Conservation (phyloP, 805 yeast species). For the Monosporozyma yasuniensis region DNA sequence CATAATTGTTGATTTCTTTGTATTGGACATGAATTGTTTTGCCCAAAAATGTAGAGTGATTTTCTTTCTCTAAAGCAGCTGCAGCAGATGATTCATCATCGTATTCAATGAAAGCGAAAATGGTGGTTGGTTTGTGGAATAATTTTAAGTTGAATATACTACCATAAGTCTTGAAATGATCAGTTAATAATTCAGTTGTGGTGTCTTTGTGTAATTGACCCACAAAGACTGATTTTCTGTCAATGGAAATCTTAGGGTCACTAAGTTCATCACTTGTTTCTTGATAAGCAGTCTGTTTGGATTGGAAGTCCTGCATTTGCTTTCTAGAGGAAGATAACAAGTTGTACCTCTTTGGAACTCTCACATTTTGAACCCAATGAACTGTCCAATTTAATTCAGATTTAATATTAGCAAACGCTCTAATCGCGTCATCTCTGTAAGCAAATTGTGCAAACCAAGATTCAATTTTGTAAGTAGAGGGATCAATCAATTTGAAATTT, state of each 20-base stretch:
- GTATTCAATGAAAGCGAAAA: constrained; percentile 69
- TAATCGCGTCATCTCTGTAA: constrained; percentile 78
- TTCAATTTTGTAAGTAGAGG: constrained; percentile 9
- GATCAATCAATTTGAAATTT: constrained; percentile 5
- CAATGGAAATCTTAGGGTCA: constrained; percentile 37
- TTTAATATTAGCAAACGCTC: constrained; percentile 67
- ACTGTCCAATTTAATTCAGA: constrained; percentile 47
- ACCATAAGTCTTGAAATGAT: constrained; percentile 63
- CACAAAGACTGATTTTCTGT: constrained; percentile 65
- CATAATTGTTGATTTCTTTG: constrained; percentile 46
- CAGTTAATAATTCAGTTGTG: constrained; percentile 44
- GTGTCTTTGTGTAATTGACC: constrained; percentile 58
- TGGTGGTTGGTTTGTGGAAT: constrained; percentile 41
- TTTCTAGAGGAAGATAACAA: constrained; percentile 8
- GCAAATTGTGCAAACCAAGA: constrained; percentile 74
- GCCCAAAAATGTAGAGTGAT: constrained; percentile 64
- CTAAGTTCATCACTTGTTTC: constrained; percentile 7
- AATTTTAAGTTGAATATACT: constrained; percentile 47
- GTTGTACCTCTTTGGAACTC: constrained; percentile 35
- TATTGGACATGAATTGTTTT: constrained; percentile 82
- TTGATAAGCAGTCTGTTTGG: not conserved
- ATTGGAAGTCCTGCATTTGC: constrained; percentile 5
- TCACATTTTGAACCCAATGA: constrained; percentile 84
- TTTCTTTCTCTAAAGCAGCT: constrained; percentile 76
- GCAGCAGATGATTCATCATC: constrained; percentile 67